Evolutionary conservation across 805 yeast species (phyloP), one percentile per base, ranked within the genome.

Genomic region (Candida chilensis): DNA sequence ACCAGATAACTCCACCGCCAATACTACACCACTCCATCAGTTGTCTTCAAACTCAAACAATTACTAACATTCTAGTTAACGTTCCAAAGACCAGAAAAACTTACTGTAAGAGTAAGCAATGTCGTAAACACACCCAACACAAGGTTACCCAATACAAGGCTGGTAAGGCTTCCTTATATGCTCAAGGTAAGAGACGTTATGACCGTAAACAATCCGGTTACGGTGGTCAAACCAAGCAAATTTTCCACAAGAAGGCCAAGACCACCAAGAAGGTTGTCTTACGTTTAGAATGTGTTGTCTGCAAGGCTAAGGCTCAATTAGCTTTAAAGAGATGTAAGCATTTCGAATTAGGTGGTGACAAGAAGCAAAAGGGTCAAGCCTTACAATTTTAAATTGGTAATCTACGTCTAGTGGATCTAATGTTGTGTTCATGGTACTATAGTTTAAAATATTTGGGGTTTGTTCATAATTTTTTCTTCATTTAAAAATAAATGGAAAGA

Each of bases 131-230:
- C 92, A 90, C 97, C 61, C 96, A 87, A 74, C 98, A 92, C 94
- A 92, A 90, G 80, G 98, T 92, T 64, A 90, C 99, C 71, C 99
- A 92, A 78, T 92, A 92, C 94, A 92, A 92, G 73, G 95, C 97
- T 66, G 98, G 99, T 75, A 92, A 92, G 78, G 97, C 98, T 67
- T 90, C 97, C 48, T 80, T 88, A 59, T 87, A 78, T 64, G 96
- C 97, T 55, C 97, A 92, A 77, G 99, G 99, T 82, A 92, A 94
- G 90, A 87, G 99, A 80, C 88, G 99, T 79, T 92, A 92, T 78
- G 98, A 92, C 90, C 95, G 99, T 75, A 92, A 92, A 74, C 98
- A 92, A 78, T 66, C 83, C 59, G 98, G 98, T 87, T 92, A 78
- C 75, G 99, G 99, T 85, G 99, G 99, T 85, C 99, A 92, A 78